These are phyloP conservation scores for Candida orba DNA, from an alignment of 805 yeast genomes.

Conservation along the genomic window DNA sequence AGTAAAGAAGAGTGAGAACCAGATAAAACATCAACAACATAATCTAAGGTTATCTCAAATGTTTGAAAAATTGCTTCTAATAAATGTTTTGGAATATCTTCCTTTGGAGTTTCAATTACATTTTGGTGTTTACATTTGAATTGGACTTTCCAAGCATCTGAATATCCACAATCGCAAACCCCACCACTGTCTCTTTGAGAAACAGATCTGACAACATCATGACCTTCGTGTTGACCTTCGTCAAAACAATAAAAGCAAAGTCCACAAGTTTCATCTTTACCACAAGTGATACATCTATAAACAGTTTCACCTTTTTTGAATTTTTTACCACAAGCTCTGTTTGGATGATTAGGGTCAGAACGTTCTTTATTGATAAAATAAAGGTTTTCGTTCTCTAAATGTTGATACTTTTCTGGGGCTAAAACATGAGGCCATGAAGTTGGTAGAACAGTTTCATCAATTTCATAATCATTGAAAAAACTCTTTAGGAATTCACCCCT, in stretches of 20 bases:
- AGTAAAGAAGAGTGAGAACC: conserved; percentile 25
- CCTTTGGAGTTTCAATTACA: conserved; percentile 17
- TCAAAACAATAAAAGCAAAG: conserved; percentile 73
- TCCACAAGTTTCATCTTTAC: conserved; percentile 78
- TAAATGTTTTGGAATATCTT: conserved; percentile 38
- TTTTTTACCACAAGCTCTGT: conserved; percentile 67
- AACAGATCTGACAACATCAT: conserved; percentile 57
- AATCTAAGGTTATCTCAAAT: conserved; percentile 46
- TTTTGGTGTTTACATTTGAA: conserved; percentile 42
- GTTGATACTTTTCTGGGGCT: conserved; percentile 20
- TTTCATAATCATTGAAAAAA: conserved; percentile 28
- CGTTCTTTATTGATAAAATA: conserved; percentile 12
- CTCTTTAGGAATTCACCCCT: conserved; percentile 32
- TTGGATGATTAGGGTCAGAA: conserved; percentile 37
- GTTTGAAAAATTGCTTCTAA: conserved; percentile 31
- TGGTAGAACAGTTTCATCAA: conserved; percentile 15
- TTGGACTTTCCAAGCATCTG: conserved; percentile 66
- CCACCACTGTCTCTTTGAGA: conserved; percentile 62
- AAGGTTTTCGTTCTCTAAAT: conserved; percentile 14
- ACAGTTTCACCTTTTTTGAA: conserved; percentile 77
- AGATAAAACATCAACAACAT: conserved; percentile 52
- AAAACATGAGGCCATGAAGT: conserved; percentile 19
- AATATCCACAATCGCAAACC: conserved; percentile 71
- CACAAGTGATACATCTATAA: conserved; percentile 69
- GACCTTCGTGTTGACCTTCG: conserved; percentile 63